phyloP scores from a whole-genome alignment of 2,329 filamentous ascomycete genomes.

The Aspergillus sp. region DNA sequence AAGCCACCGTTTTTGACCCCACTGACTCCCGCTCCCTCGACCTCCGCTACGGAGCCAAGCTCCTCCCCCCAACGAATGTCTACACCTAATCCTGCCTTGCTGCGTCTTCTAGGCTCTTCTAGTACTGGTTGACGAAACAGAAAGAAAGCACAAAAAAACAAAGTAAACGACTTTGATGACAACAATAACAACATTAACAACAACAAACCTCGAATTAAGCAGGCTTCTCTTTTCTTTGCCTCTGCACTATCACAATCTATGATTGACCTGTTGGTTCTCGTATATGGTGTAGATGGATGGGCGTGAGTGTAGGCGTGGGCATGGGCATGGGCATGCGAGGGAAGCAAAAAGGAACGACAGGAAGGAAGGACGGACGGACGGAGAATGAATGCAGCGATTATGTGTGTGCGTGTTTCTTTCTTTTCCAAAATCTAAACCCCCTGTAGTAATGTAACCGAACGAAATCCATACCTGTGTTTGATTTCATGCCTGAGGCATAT shows the following conservation, averaged over 20 bases:
- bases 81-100: constrained; percentile 19
- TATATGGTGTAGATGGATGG: not conserved
- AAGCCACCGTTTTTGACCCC: constrained; percentile 40
- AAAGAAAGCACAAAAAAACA: too few relatives aligned
- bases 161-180: constrained; percentile 12
- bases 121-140: not conserved
- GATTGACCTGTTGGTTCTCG: not conserved
- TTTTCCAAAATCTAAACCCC: not conserved
- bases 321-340: not conserved
- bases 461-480: not conserved
- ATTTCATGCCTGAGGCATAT: not conserved
- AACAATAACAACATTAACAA: not conserved
- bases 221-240: not conserved
- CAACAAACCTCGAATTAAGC: not conserved
- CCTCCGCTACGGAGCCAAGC: constrained; percentile 39
- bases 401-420: not conserved
- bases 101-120: too few relatives aligned
- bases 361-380: not conserved
- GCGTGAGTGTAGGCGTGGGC: not conserved
- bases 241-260: not conserved
- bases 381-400: not conserved
- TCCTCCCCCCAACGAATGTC: constrained; percentile 33
- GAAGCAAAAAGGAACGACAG: too few relatives aligned
- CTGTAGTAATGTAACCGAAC: not conserved
- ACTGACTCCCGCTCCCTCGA: constrained; percentile 46